Evolutionary conservation across 2,329 filamentous ascomycete genomes (phyloP).

Genomic region (Aspergillus chevalieri): DNA sequence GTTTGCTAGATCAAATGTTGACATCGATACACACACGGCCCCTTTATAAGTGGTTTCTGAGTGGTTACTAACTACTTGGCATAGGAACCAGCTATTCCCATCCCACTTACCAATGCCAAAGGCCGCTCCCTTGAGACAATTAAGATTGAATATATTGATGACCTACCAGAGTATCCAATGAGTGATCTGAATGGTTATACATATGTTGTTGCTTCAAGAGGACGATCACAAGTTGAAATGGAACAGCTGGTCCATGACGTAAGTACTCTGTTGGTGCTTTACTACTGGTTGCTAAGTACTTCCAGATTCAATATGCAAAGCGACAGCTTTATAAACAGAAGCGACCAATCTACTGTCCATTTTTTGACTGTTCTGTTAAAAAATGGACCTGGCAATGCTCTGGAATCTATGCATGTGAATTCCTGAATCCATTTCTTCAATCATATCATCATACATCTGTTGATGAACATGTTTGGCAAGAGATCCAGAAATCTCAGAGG

Average conservation of each 20-base stretch:
- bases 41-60: too few species aligned
- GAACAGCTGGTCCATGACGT: neutral
- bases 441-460: neutral
- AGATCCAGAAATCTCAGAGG: neutral
- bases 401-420: neutral
- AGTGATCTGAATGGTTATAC: neutral
- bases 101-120: conserved; percentile 1
- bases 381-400: neutral
- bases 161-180: neutral
- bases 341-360: neutral
- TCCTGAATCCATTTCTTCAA: neutral
- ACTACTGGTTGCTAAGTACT: neutral
- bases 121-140: neutral
- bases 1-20: too few species aligned
- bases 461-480: neutral
- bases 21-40: too few species aligned
- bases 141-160: neutral
- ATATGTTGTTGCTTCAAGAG: neutral
- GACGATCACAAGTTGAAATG: neutral
- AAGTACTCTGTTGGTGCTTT: conserved; percentile 3
- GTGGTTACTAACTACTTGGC: too few species aligned
- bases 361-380: neutral
- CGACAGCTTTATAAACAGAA: neutral
- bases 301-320: neutral
- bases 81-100: neutral